Evolutionary conservation across 345 rosid species (phyloP).

Genomic region (Populus nigra): DNA sequence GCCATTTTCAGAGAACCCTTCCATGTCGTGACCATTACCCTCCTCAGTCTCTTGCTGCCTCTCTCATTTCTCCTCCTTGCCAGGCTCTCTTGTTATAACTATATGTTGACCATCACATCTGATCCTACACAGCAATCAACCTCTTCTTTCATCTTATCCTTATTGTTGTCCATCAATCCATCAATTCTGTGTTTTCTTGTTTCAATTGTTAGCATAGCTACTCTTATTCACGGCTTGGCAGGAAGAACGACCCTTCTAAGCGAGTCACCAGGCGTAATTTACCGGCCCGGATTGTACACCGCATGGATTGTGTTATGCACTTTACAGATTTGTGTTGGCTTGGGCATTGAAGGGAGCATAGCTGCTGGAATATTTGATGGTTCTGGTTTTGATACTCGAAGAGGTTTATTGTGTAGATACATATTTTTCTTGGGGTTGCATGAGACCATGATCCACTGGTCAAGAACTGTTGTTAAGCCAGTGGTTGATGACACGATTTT

Average conservation of each 20-base stretch:
- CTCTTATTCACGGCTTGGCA: constrained; percentile 56
- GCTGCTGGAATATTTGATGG: constrained; percentile 37
- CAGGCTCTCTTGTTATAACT: constrained; percentile 48
- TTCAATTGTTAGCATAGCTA: constrained; percentile 42
- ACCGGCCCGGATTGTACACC: constrained; percentile 36
- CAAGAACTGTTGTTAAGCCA: constrained; percentile 52
- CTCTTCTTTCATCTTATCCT: constrained; percentile 23
- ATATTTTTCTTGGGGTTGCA: constrained; percentile 76
- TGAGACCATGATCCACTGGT: constrained; percentile 62
- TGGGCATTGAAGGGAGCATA: constrained; percentile 53
- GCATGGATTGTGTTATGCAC: constrained; percentile 59
- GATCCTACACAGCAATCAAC: not conserved
- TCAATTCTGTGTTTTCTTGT: constrained; percentile 42
- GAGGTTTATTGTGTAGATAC: constrained; percentile 42
- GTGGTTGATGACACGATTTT: constrained; percentile 61
- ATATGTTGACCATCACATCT: constrained; percentile 21
- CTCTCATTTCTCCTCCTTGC: constrained; percentile 68
- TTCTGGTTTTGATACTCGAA: constrained; percentile 28
- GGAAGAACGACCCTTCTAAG: constrained; percentile 37
- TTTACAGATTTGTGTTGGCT: constrained; percentile 54
- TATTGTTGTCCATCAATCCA: constrained; percentile 35
- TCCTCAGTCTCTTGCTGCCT: constrained; percentile 64
- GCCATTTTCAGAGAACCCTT: constrained; percentile 33
- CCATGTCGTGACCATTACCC: constrained; percentile 45
- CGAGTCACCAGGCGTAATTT: constrained; percentile 21